Base-by-base conservation (phyloP, 2,329 filamentous ascomycete genomes). In the Ceratocystis variospora region DNA sequence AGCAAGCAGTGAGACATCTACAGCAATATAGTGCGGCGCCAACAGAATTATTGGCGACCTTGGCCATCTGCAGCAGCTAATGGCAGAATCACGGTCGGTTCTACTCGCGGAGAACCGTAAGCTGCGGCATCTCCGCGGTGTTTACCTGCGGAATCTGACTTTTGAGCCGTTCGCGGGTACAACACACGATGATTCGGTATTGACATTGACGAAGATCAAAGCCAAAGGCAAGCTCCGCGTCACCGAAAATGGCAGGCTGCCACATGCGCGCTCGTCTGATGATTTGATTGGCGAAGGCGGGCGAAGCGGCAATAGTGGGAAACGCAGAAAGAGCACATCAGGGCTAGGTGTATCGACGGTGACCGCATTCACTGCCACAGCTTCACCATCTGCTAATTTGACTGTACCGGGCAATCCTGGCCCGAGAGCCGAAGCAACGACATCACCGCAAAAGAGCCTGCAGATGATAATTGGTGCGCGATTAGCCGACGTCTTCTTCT, bases 401-500 rank as follows among this genome's bases (percentile, higher is more conserved):
- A 15, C 7, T 8, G 10, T n/a, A 6, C 72, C 75, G 25, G 73
- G 77, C 33, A 79, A 78, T 71, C 77, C 76, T 0, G 76, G 73
- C 15, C 71, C 79, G 0, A 74, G 74, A 55, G 74, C 74, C 25
- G 73, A 74, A 15, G 77, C 71, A 45, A 76, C 77, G 3, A 67
- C 76, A 19, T 76, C 77, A n/a, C 73, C 88, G 65, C 89, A 93
- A 77, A 83, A 84, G 73, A 85, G 84, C 72, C 77, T 94, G 64
- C 87, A 91, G 73, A 81, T 86, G 71, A 83, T 87, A 7, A 83
- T 86, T 44, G 88, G 94, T 74, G 81, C 86, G 70, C 82, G 89
- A 6, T 83, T 88, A 33, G 90, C 87, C n/a, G 88, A 96, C 76
- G 86, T 87, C 17, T 96, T 96, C 80, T 94, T 96, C 75, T 89